Conservation (phyloP, 805 yeast species). For the Monosporozyma aerobia region DNA sequence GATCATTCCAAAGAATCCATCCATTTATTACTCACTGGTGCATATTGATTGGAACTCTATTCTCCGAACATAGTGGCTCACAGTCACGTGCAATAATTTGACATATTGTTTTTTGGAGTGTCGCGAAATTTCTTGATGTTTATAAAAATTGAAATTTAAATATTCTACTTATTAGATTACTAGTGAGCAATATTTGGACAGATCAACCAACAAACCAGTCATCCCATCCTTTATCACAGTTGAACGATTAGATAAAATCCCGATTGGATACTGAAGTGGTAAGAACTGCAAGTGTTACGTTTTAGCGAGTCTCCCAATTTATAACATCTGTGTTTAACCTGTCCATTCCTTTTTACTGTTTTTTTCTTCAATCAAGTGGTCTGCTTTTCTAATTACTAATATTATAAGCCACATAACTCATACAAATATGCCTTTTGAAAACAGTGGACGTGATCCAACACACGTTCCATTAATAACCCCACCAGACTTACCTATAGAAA, state of each 20-base stretch:
- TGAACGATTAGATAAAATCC: neutral
- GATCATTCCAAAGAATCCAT: too few relatives aligned
- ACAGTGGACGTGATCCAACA: conserved; percentile 9
- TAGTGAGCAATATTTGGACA: neutral
- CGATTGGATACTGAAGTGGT: neutral
- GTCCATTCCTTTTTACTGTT: neutral
- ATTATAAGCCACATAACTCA: neutral
- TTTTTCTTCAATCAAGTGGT: neutral
- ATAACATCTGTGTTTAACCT: neutral
- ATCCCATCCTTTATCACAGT: neutral
- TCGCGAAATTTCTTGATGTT: neutral
- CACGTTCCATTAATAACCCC: conserved; percentile 32
- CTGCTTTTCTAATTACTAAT: neutral
- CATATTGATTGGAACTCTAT: neutral
- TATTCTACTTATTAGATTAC: neutral
- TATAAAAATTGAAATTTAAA: neutral
- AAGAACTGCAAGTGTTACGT: neutral
- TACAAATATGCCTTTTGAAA: neutral
- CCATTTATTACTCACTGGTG: too few relatives aligned
- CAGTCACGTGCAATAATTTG: neutral
- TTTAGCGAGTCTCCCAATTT: neutral
- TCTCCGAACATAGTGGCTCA: neutral
- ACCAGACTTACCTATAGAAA: conserved; percentile 27
- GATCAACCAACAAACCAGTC: neutral
- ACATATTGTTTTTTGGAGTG: neutral